phyloP scores from a whole-genome alignment of 495 filamentous ascomycete species.

The Hypoxylon trugodes region DNA sequence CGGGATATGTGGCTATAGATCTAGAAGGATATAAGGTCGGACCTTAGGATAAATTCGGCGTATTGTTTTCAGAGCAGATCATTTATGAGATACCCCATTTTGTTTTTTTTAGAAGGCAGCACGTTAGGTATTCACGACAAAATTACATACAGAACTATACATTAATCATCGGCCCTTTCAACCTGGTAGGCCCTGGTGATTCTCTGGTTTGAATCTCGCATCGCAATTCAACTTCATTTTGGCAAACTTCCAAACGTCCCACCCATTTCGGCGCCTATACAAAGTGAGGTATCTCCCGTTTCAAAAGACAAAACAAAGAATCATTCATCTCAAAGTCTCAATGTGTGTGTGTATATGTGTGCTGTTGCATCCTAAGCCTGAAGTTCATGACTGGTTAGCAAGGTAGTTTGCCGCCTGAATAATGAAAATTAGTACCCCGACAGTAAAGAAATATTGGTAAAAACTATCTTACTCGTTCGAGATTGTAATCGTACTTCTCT shows the following conservation, averaged over 20 bases:
- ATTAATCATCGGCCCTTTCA: conserved; percentile 41
- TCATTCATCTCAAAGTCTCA: conserved; percentile 27
- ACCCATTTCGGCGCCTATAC: conserved; percentile 26
- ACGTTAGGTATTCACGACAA: conserved; percentile 39
- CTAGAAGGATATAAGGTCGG: no score
- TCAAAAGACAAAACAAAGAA: conserved; percentile 39
- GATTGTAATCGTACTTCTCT: conserved; percentile 94
- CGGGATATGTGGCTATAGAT: neutral
- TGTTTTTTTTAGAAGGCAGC: conserved; percentile 2
- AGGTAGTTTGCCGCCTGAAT: conserved; percentile 58
- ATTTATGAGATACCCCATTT: conserved; percentile 10
- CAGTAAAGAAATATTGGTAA: conserved; percentile 12
- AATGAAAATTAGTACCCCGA: conserved; percentile 43
- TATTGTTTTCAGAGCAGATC: neutral
- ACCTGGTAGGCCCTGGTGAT: conserved; percentile 21
- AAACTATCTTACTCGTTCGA: conserved; percentile 79
- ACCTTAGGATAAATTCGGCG: no score
- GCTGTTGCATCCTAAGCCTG: conserved; percentile 11
- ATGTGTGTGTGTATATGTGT: conserved; percentile 6
- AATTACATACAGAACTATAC: conserved; percentile 48
- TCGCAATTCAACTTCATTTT: conserved; percentile 20
- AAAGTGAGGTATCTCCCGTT: conserved; percentile 36
- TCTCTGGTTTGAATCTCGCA: conserved; percentile 13
- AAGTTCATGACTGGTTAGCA: conserved; percentile 54
- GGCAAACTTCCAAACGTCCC: conserved; percentile 32